Base-by-base conservation (phyloP, 371 early-diverging fungal species). In the Mortierella sp. region DNA sequence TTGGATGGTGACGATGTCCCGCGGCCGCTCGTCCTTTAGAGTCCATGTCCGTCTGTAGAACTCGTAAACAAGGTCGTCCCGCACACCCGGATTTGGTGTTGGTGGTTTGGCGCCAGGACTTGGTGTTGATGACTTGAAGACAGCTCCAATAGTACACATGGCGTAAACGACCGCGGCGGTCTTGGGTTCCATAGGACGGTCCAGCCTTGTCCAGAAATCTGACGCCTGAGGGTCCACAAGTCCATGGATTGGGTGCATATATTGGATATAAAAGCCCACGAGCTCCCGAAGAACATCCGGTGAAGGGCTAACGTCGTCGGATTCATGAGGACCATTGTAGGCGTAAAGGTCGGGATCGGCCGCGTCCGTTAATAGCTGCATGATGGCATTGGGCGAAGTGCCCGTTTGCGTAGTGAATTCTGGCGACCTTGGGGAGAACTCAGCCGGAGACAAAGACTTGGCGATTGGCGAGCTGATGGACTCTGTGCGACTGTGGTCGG, bases 81-180 rank as follows among this genome's bases (percentile, higher is more conserved):
- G 43, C 3, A 51, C 11, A 11, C 80, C 81, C 0, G 76, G 31
- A 37, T 71, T 21, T 6, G 78, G 51, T 9, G 69, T 16, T 28
- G 70, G 53, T n/a, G 44, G 73, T 55, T 44, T 69, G 31, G 67
- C 50, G 10, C 50, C 50, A 11, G 50, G 50, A 50, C 71, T 26
- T 6, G 78, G 51, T 9, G 69, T 16, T 28, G 70, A 59, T 19
- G 44, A 75, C 67, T 44, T 69, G 43, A 71, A 78, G 14, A 84
- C 1, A 4, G 84, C 84, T 0, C 84, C 84, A 11, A 78, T 64
- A 4, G 81, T 73, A 43, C 84, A 84, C 84, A 84, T 84, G 37
- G 84, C 80, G 46, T 84, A 84, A 5, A 84, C 84, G 10, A 84
- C 34, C 31, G 72, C 74, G 19, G 84, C 80, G 26, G 73, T 59